phyloP scores from a whole-genome alignment of 208 protist genomes.

The Trypanosoma brucei region DNA sequence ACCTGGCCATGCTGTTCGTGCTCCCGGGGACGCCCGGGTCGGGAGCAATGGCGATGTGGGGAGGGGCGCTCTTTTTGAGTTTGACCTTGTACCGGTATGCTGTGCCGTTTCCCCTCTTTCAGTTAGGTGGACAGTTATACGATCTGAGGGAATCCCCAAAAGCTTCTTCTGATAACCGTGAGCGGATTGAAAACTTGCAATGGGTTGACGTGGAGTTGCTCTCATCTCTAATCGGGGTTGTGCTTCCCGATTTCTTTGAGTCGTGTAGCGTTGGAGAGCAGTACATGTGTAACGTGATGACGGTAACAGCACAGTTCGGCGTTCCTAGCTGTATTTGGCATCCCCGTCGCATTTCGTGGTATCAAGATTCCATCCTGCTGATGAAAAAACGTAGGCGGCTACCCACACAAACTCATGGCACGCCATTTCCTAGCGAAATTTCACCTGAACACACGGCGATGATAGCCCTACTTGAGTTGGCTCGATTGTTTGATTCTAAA shows the following conservation, averaged over 20 bases:
- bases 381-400: slow-evolving; percentile 23
- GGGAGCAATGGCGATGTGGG: slow-evolving; percentile 31
- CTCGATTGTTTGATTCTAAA: slow-evolving; percentile 47
- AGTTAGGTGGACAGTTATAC: slow-evolving; percentile 9
- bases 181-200: slow-evolving; percentile 42
- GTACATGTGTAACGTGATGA: slow-evolving; percentile 74
- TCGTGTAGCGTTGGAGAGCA: slow-evolving; percentile 38
- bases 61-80: slow-evolving; percentile 57
- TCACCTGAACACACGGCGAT: slow-evolving; percentile 77
- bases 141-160: background rate
- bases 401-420: background rate
- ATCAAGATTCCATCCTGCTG: slow-evolving; percentile 34
- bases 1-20: slow-evolving; percentile 41
- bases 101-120: slow-evolving; percentile 70
- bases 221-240: slow-evolving; percentile 50
- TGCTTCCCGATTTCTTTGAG: slow-evolving; percentile 72
- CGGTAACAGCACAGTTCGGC: slow-evolving; percentile 36
- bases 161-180: background rate
- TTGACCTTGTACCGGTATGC: slow-evolving; percentile 62
- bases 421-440: slow-evolving; percentile 25
- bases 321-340: slow-evolving; percentile 76
- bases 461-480: slow-evolving; percentile 65
- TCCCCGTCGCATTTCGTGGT: slow-evolving; percentile 36
- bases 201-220: slow-evolving; percentile 79
- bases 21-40: slow-evolving; percentile 31